Evolutionary conservation across 192 early-diverging fungal genomes (phyloP), one percentile per base, ranked within the genome.

Genomic region (Entomortierella chlamydospora): DNA sequence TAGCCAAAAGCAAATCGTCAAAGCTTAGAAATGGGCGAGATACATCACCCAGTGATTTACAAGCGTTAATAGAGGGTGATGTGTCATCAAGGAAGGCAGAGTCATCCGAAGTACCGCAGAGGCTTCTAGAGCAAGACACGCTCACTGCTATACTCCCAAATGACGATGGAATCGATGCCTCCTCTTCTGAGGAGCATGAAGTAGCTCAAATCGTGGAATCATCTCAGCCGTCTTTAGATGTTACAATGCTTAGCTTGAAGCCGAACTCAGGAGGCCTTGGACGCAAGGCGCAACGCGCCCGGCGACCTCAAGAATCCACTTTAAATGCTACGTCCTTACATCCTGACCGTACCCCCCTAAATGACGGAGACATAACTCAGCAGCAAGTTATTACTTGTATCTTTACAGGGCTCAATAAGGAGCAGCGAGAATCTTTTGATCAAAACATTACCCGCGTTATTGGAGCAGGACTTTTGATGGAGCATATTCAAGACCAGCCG

Each of bases 401-500:
- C 18, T 70, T 70, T 30, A 61, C 68, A 11, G 68, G 68, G 43
- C 58, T 70, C 2, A 53, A 17, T 10, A 11, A 29, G 1, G 49
- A 70, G 20, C 57, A 60, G 22, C 33, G 47, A 17, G 37, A 60
- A 8, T 10, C 13, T 4, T 61, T 70, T n/a, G 58, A 70, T 22
- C 33, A 20, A 12, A 61, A 42, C 20, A 50, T 57, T n/a, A 42
- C 58, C 4, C 57, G 68, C 4, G 29, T 70, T 11, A 61, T 70
- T 33, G 68, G 61, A 25, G 68, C 68, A 25, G 68, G 68, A 15
- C 49, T 70, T 17, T 23, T 54, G 3, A 61, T 70, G 68, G 68
- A 60, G 37, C 68, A 70, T 53, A 54, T 70, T n/a, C 58, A 58
- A 41, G 50, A 70, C 20, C 47, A 70, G 31, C 30, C 30, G 5